These are phyloP conservation scores for Fusarium cyanostomum DNA, from an alignment of 2,329 filamentous ascomycete genomes.

Conservation along the genomic window DNA sequence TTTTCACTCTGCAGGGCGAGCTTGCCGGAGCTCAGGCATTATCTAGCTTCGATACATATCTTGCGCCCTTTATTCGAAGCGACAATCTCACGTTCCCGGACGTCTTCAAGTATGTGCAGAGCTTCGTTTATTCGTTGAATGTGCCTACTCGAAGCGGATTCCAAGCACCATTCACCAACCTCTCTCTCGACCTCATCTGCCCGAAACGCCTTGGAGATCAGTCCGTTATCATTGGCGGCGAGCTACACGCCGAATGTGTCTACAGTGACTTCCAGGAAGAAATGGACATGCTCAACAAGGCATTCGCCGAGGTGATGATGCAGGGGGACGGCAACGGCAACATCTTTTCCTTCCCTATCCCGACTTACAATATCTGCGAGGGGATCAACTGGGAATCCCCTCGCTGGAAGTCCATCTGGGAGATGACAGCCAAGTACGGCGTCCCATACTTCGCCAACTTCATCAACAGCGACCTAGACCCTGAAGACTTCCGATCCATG, in stretches of 20 bases:
- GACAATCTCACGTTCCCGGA: slow-evolving; percentile 31
- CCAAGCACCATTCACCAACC: slow-evolving; percentile 38
- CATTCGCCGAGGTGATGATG: slow-evolving; percentile 41
- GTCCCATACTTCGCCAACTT: slow-evolving; percentile 42
- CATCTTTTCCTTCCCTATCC: slow-evolving; percentile 40
- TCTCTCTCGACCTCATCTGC: slow-evolving; percentile 35
- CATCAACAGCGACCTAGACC: slow-evolving; percentile 38
- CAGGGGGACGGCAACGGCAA: slow-evolving; percentile 39
- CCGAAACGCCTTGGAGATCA: slow-evolving; percentile 29
- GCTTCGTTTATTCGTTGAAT: slow-evolving; percentile 41
- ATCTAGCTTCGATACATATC: slow-evolving; percentile 39
- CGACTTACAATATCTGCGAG: slow-evolving; percentile 36
- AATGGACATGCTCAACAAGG: slow-evolving; percentile 40
- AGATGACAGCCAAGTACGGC: slow-evolving; percentile 41
- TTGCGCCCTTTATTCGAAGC: slow-evolving; percentile 34
- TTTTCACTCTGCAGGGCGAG: slow-evolving; percentile 38
- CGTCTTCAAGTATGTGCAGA: slow-evolving; percentile 39
- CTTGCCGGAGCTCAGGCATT: slow-evolving; percentile 35
- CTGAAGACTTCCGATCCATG: slow-evolving; percentile 40
- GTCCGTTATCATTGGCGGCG: slow-evolving; percentile 32
- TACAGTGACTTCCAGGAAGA: slow-evolving; percentile 39
- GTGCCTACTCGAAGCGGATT: slow-evolving; percentile 40
- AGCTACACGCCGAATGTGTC: slow-evolving; percentile 24
- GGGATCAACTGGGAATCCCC: slow-evolving; percentile 39
- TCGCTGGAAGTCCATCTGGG: slow-evolving; percentile 38